phyloP scores from a whole-genome alignment of 2,329 filamentous ascomycete species.

The Hypoxylon sp. region DNA sequence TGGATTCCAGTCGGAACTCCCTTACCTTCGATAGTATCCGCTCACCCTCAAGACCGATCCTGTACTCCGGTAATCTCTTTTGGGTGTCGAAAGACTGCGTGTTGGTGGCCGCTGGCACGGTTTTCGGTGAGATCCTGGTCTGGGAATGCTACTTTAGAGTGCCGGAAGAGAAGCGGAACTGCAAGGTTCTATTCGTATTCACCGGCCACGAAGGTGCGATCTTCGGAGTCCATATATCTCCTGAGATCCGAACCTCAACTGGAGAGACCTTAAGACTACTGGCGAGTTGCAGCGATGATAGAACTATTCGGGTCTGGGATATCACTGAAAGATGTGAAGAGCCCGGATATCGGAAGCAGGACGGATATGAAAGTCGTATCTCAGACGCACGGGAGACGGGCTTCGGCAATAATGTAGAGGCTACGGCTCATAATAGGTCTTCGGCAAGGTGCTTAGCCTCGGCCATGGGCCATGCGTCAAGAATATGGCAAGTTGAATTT shows the following conservation, averaged over 20 bases:
- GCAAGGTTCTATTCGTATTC: constrained; percentile 68
- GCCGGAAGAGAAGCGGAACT: constrained; percentile 37
- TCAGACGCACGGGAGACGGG: constrained; percentile 70
- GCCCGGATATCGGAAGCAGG: constrained; percentile 51
- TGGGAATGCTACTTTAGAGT: constrained; percentile 77
- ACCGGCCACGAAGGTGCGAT: constrained; percentile 90
- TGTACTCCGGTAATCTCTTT: constrained; percentile 85
- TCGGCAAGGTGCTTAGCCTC: constrained; percentile 71
- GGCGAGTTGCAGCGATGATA: constrained; percentile 94
- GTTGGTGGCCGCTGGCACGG: constrained; percentile 88
- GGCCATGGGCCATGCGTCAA: constrained; percentile 87
- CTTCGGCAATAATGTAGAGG: constrained; percentile 65
- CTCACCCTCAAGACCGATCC: constrained; percentile 82
- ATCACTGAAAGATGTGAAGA: constrained; percentile 69
- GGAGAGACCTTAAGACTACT: constrained; percentile 72
- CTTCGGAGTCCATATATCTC: constrained; percentile 88
- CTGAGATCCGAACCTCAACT: constrained; percentile 59
- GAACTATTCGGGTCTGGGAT: constrained; percentile 91
- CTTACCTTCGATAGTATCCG: constrained; percentile 65
- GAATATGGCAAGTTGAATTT: constrained; percentile 91
- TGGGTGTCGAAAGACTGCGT: constrained; percentile 72
- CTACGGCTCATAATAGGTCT: constrained; percentile 49
- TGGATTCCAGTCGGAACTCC: constrained; percentile 34
- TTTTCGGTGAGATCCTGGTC: constrained; percentile 92
- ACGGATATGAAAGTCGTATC: constrained; percentile 47